phyloP scores from a whole-genome alignment of 257 asterid species.

The Echium plantagineum region DNA sequence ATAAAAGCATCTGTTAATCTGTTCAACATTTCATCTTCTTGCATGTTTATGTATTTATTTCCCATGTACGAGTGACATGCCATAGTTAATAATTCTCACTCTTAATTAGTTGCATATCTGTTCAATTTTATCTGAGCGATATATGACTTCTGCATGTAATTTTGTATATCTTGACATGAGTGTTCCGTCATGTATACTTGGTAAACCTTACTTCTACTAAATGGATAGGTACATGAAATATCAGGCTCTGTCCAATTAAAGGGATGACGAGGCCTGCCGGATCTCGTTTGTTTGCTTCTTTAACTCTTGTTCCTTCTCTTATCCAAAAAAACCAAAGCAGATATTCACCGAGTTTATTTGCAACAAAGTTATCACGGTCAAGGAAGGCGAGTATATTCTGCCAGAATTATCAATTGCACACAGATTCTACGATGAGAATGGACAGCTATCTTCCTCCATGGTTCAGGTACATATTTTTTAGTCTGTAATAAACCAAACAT shows the following conservation, averaged over 20 bases:
- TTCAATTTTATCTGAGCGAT: background rate
- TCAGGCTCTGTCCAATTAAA: conserved; percentile 36
- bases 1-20: too few species aligned
- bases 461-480: conserved; percentile 57
- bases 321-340: conserved; percentile 58
- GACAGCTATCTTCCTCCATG: conserved; percentile 60
- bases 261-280: conserved; percentile 61
- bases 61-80: background rate
- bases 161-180: background rate
- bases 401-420: conserved; percentile 32
- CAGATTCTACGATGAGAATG: conserved; percentile 53
- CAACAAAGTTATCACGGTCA: conserved; percentile 28
- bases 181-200: conserved; percentile 24
- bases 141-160: background rate
- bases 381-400: conserved; percentile 24
- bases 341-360: conserved; percentile 32
- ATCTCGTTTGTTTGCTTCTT: conserved; percentile 56
- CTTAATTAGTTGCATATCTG: background rate
- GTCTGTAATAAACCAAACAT: background rate
- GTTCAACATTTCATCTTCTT: too few species aligned
- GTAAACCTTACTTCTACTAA: conserved; percentile 48
- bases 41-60: too few species aligned
- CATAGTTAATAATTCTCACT: background rate
- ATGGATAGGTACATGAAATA: conserved; percentile 55
- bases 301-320: conserved; percentile 60